phyloP scores from a whole-genome alignment of 768 basidiomycete species.

The Amylocystis lapponica region DNA sequence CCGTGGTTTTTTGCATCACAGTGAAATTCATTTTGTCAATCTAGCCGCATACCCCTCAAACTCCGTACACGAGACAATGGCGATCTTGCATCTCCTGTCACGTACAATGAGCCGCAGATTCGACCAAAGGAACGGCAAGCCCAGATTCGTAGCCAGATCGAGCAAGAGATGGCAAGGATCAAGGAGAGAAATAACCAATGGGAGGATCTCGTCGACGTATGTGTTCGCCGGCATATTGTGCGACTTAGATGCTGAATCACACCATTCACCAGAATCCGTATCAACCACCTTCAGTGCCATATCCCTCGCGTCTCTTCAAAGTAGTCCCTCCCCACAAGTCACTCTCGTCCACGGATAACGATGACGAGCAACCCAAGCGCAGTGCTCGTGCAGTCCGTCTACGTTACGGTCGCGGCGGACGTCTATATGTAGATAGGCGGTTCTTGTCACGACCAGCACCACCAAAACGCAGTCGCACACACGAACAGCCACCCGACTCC shows the following conservation, averaged over 20 bases:
- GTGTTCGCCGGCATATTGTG: no score
- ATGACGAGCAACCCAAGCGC: constrained; percentile 24
- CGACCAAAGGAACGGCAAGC: constrained; percentile 63
- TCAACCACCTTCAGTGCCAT: constrained; percentile 54
- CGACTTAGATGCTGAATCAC: no score
- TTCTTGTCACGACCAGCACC: constrained; percentile 20
- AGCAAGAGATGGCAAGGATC: constrained; percentile 47
- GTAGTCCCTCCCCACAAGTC: constrained; percentile 25
- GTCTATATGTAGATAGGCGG: constrained; percentile 70
- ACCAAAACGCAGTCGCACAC: constrained; percentile 18
- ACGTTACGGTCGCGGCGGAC: constrained; percentile 80
- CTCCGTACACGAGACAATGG: constrained; percentile 43
- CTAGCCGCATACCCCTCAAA: constrained; percentile 47
- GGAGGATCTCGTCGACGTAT: constrained; percentile 84
- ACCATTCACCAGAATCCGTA: constrained; percentile 59
- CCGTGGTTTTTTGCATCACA: background rate
- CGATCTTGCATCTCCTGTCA: constrained; percentile 32
- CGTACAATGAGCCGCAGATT: constrained; percentile 45
- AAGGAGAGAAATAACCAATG: constrained; percentile 75
- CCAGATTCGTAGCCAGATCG: constrained; percentile 56
- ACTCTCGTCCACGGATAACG: no score
- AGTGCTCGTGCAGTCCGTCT: constrained; percentile 53
- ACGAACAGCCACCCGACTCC: constrained; percentile 19
- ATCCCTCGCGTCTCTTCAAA: constrained; percentile 63
- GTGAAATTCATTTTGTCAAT: no score